Conservation (phyloP, 106 monocot species). For the Alisma plantagoaquatica region DNA sequence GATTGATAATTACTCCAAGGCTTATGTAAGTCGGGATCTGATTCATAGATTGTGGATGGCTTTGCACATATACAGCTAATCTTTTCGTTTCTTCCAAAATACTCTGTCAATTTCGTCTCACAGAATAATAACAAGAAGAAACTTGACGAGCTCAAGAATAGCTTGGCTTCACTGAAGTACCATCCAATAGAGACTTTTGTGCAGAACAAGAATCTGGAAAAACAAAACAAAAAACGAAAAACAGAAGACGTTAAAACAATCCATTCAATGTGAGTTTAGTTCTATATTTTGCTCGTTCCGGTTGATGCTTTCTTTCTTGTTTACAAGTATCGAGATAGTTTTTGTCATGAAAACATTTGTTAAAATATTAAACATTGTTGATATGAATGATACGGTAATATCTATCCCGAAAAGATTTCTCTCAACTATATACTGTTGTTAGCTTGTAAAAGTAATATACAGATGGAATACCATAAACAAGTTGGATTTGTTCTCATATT, state of each 20-base stretch:
- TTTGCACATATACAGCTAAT: neutral
- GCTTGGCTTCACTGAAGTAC: conserved; percentile 57
- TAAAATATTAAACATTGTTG: no score
- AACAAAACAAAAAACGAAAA: conserved; percentile 15
- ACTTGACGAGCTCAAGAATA: conserved; percentile 41
- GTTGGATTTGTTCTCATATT: no score
- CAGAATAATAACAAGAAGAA: conserved; percentile 57
- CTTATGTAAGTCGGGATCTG: conserved; percentile 41
- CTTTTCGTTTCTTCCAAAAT: neutral
- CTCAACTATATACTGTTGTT: no score
- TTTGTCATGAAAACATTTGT: no score
- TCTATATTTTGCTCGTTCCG: no score
- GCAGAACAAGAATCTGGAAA: neutral
- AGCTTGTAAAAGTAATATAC: no score
- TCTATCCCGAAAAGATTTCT: no score
- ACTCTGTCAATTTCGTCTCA: neutral
- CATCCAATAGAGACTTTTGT: conserved; percentile 40
- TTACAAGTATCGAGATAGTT: no score
- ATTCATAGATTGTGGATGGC: neutral
- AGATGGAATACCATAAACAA: no score
- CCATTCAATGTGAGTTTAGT: conserved; percentile 5
- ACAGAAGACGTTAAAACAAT: conserved; percentile 19
- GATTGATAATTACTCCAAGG: conserved; percentile 41
- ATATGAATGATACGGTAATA: no score
- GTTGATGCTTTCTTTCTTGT: no score